Conservation (phyloP, 1,284 basidiomycete genomes). For the Trametes hirsuta region DNA sequence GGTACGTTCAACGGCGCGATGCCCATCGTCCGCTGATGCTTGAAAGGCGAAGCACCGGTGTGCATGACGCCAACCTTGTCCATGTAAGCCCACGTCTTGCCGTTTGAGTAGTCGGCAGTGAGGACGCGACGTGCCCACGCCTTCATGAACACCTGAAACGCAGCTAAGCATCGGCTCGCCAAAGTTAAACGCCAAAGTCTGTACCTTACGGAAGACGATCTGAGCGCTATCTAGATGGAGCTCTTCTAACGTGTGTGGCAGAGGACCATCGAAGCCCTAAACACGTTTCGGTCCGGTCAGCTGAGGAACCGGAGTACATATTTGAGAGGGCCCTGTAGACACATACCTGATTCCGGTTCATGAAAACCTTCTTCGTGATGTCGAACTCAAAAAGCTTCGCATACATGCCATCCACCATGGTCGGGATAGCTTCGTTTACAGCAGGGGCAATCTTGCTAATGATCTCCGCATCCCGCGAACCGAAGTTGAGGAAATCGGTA, state of each 20-base stretch:
- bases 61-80: slow-evolving; percentile 56
- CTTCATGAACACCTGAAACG: slow-evolving; percentile 41
- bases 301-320: background rate
- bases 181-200: background rate
- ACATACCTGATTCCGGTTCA: slow-evolving; percentile 39
- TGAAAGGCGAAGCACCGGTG: slow-evolving; percentile 49
- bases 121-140: slow-evolving; percentile 41
- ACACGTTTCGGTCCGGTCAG: background rate
- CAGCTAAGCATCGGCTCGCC: slow-evolving; percentile 1
- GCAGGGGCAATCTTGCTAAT: slow-evolving; percentile 44
- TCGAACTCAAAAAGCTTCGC: slow-evolving; percentile 51
- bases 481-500: slow-evolving; percentile 49
- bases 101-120: slow-evolving; percentile 47
- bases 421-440: slow-evolving; percentile 46
- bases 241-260: slow-evolving; percentile 43
- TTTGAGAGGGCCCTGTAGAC: background rate
- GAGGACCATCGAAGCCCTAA: slow-evolving; percentile 40
- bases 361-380: slow-evolving; percentile 48
- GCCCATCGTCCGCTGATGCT: slow-evolving; percentile 37
- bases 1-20: slow-evolving; percentile 40
- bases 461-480: slow-evolving; percentile 43
- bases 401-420: slow-evolving; percentile 49
- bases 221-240: slow-evolving; percentile 47
- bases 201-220: slow-evolving; percentile 50
- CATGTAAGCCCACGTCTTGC: slow-evolving; percentile 50